These are phyloP conservation scores for Beauveria varroae DNA, from an alignment of 2,329 filamentous ascomycete species.

Conservation along the genomic window DNA sequence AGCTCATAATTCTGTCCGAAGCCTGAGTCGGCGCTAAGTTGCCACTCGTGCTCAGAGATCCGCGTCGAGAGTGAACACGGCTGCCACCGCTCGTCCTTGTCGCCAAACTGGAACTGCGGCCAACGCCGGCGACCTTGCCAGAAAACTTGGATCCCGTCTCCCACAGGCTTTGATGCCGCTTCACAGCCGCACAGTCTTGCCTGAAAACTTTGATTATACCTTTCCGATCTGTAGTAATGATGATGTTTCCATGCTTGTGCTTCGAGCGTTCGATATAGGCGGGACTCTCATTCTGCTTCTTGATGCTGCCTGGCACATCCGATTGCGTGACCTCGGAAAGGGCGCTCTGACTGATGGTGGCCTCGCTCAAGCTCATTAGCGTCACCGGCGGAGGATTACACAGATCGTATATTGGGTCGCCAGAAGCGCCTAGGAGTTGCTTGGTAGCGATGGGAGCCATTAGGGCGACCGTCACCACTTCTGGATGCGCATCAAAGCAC, in stretches of 20 bases:
- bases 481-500: conserved; percentile 82
- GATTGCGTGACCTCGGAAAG: conserved; percentile 29
- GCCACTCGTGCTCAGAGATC: conserved; percentile 39
- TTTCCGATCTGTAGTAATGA: conserved; percentile 82
- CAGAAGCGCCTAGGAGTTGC: conserved; percentile 69
- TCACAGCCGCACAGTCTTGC: conserved; percentile 82
- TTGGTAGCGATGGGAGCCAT: conserved; percentile 76
- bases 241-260: conserved; percentile 79
- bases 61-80: conserved; percentile 42
- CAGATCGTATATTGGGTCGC: conserved; percentile 90
- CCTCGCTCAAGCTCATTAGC: conserved; percentile 66
- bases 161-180: conserved; percentile 70
- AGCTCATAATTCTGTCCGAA: conserved; percentile 76
- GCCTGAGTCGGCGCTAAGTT: conserved; percentile 24
- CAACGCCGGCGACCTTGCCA: conserved; percentile 55
- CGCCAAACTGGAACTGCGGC: conserved; percentile 47
- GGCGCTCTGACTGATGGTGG: conserved; percentile 33
- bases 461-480: conserved; percentile 81
- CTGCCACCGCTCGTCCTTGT: conserved; percentile 44
- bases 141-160: conserved; percentile 73
- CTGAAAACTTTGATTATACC: conserved; percentile 91
- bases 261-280: conserved; percentile 68
- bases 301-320: conserved; percentile 26
- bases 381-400: conserved; percentile 92
- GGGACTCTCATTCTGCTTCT: conserved; percentile 59